A percentile compares a stretch with the other conserved stretches of the same genome.
Conservation (phyloP, 225 moss, liverwort and hornwort species). For the Physcomitrium patens region DNA sequence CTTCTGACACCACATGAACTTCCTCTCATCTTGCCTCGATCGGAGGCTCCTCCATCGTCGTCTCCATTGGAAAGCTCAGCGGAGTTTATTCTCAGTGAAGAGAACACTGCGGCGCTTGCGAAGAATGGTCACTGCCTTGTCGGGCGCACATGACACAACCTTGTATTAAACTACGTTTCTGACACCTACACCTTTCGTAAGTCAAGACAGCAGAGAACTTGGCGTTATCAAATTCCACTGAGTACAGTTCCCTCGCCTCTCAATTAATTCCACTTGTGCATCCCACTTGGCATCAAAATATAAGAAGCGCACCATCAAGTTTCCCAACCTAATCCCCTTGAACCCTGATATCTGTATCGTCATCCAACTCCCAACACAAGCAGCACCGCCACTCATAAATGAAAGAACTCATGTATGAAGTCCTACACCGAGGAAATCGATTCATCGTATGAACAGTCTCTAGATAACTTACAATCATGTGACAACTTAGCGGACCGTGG, state of each 20-base stretch:
- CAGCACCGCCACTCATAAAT: background rate
- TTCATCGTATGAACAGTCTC: background rate
- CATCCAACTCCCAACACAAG: background rate
- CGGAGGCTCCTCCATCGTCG: no score
- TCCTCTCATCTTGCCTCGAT: no score
- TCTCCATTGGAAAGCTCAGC: no score
- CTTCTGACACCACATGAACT: no score
- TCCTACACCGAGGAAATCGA: background rate
- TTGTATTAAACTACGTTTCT: no score
- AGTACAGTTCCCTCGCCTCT: background rate
- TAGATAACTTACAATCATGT: background rate
- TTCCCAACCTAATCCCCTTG: background rate
- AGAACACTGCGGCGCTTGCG: no score
- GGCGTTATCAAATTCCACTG: background rate
- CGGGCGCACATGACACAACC: no score
- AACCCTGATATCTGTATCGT: background rate
- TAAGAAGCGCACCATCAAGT: background rate
- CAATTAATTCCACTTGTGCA: background rate
- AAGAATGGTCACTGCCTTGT: no score
- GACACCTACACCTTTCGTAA: background rate
- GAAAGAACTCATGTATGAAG: background rate
- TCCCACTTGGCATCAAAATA: background rate
- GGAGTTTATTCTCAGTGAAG: no score
- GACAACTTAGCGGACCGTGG: background rate
- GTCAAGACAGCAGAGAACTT: background rate